Evolutionary conservation across 1,284 basidiomycete species (phyloP).

Genomic region (Papiliotrema flavescens): DNA sequence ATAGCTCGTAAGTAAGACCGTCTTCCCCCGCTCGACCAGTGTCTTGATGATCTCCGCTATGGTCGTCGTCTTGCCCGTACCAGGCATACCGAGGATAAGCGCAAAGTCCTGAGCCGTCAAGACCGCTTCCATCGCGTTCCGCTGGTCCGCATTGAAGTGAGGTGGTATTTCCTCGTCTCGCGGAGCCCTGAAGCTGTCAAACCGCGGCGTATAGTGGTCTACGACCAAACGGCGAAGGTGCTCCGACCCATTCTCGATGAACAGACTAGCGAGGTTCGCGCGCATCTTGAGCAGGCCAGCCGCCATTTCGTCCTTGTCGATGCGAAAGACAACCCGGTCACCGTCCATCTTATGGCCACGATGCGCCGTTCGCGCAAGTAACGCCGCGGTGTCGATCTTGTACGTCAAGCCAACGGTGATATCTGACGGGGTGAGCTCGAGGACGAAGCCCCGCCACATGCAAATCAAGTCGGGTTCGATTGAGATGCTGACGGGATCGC

Average conservation of each 20-base stretch:
- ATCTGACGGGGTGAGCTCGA: conserved; percentile 62
- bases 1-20: conserved; percentile 83
- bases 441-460: conserved; percentile 76
- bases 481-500: conserved; percentile 80
- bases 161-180: conserved; percentile 33
- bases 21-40: conserved; percentile 76
- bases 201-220: conserved; percentile 69
- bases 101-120: conserved; percentile 84
- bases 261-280: conserved; percentile 84
- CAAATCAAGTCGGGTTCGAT: conserved; percentile 80
- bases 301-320: conserved; percentile 90
- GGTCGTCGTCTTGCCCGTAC: conserved; percentile 96
- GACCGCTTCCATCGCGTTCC: conserved; percentile 67
- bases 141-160: conserved; percentile 71
- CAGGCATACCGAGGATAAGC: conserved; percentile 93
- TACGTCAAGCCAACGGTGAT: conserved; percentile 80
- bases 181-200: conserved; percentile 49
- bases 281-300: conserved; percentile 82
- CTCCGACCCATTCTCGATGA: conserved; percentile 64
- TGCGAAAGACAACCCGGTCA: conserved; percentile 63
- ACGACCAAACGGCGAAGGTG: conserved; percentile 69
- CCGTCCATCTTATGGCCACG: conserved; percentile 11
- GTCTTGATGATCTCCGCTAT: conserved; percentile 81
- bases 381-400: conserved; percentile 59
- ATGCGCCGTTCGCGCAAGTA: conserved; percentile 51